Evolutionary conservation across 257 asterid genomes (phyloP).

Genomic region (Hygrophila difformis): DNA sequence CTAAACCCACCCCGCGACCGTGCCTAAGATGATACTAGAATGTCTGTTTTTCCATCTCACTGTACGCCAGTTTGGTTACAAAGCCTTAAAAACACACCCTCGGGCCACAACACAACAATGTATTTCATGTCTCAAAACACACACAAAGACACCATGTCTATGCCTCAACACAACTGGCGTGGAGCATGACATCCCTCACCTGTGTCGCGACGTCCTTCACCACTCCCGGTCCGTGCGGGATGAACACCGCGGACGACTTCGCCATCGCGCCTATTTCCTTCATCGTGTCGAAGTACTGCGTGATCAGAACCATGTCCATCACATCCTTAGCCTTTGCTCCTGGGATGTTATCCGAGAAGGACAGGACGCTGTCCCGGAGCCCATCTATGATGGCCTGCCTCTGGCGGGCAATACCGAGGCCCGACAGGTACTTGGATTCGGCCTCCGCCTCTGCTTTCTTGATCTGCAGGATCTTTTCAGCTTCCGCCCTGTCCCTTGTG

Average conservation of each 20-base stretch:
- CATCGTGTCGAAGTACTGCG: conserved; percentile 36
- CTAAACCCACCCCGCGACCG: too few species aligned
- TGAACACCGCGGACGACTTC: conserved; percentile 19
- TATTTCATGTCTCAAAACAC: too few species aligned
- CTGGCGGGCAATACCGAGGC: conserved; percentile 29
- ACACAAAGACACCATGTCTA: too few species aligned
- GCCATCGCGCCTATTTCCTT: conserved; percentile 29
- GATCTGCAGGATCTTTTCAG: conserved; percentile 30
- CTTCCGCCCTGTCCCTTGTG: conserved; percentile 30
- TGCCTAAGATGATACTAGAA: too few species aligned
- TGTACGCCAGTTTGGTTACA: too few species aligned
- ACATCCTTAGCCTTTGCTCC: conserved; percentile 31
- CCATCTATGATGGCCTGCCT: conserved; percentile 32
- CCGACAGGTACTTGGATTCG: conserved; percentile 27
- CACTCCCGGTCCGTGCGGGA: conserved; percentile 30
- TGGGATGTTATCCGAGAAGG: conserved; percentile 27
- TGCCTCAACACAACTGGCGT: conserved; percentile 4
- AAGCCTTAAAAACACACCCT: too few species aligned
- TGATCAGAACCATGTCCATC: conserved; percentile 34
- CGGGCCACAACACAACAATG: too few species aligned
- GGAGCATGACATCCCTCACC: conserved; percentile 26
- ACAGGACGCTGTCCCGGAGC: conserved; percentile 25
- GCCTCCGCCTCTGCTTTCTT: conserved; percentile 39
- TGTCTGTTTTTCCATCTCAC: too few species aligned
- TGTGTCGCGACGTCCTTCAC: conserved; percentile 25